Base-by-base conservation (phyloP, 768 basidiomycete genomes). In the Dacryopinax spathularia region DNA sequence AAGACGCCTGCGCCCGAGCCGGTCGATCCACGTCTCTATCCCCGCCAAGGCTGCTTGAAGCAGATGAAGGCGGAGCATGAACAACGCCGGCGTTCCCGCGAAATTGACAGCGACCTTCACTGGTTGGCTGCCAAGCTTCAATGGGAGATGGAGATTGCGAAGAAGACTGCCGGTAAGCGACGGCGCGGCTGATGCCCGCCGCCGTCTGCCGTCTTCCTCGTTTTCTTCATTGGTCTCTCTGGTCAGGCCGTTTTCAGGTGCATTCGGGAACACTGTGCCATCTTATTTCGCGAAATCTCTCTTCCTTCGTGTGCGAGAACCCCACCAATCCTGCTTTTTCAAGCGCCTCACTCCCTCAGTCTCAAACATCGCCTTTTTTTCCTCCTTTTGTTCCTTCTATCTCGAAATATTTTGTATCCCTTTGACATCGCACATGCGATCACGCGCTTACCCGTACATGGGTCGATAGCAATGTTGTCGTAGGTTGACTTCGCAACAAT, bases 31-130 rank as follows among this genome's bases (percentile, higher is more conserved):
- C 48, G 48, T 29, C 48, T 56, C 25, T 56, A 27, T 20, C 48
- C 48, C 12, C 48, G 48, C 22, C 48, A 56, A 56, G 48, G 48
- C 48, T 56, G 48, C 48, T 29, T 56, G 48, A 56, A 29, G 48
- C 48, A 56, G 25, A 56, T 56, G 48, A 56, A 56, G 48, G 48
- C 48, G 15, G 48, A 56, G 18, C 48, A 56, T 29, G 48, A 56
- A 56, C 3, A 29, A 29, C 48, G 48, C 7, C 25, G 48, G 29
- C 9, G 25, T 22, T 22, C 25, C 25, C 25, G 31, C 9, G 48
- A 56, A 4, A 27, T 56, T 18, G 48, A 56, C 10, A 5, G 48
- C 25, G 48, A 56, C 25, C 13, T 56, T 18, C 9, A 9, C 29
- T 56, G 48, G 48, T 56, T 56, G 25, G 48, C 48, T 27, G 48